Conservation (phyloP, 2,329 filamentous ascomycete genomes). For the Akanthomyces lecanii region DNA sequence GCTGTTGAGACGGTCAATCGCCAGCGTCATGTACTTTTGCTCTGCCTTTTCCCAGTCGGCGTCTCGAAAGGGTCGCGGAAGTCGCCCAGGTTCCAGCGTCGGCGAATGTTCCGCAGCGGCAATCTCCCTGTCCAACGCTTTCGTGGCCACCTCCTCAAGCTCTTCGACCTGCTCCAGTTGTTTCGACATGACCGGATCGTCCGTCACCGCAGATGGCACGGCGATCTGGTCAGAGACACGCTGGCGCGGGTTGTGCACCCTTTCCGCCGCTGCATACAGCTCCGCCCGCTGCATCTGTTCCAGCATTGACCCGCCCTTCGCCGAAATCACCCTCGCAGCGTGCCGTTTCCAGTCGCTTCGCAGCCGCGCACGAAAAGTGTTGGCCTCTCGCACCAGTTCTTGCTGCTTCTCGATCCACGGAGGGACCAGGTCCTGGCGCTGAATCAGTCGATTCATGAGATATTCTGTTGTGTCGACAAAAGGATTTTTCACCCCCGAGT, state of each 20-base stretch:
- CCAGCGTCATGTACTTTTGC: constrained; percentile 67
- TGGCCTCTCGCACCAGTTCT: constrained; percentile 67
- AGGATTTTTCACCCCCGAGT: constrained; percentile 76
- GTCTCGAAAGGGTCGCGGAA: constrained; percentile 69
- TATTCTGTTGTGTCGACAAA: constrained; percentile 97
- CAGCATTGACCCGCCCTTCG: constrained; percentile 68
- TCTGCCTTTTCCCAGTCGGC: constrained; percentile 70
- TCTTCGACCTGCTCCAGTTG: constrained; percentile 33
- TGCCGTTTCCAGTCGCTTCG: constrained; percentile 81
- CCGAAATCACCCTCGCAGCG: constrained; percentile 72
- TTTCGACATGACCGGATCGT: constrained; percentile 46
- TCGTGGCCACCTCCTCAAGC: constrained; percentile 17
- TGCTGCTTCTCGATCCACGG: constrained; percentile 99
- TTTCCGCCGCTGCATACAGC: constrained; percentile 72
- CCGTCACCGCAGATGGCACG: constrained; percentile 43
- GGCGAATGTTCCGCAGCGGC: constrained; percentile 12
- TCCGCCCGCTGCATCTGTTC: constrained; percentile 68
- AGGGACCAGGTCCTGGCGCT: constrained; percentile 90
- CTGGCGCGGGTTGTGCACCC: constrained; percentile 54
- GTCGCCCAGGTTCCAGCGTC: constrained; percentile 24
- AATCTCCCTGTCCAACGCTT: constrained; percentile 16
- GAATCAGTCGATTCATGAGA: constrained; percentile 97
- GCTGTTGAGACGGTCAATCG: constrained; percentile 72
- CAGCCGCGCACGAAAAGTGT: constrained; percentile 68
- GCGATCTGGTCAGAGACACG: constrained; percentile 40